Percentiles rank a stretch among this genome's conserved stretches.
Evolutionary conservation across 2,329 filamentous ascomycete species (phyloP).

Genomic region (Neoascochyta sp.): DNA sequence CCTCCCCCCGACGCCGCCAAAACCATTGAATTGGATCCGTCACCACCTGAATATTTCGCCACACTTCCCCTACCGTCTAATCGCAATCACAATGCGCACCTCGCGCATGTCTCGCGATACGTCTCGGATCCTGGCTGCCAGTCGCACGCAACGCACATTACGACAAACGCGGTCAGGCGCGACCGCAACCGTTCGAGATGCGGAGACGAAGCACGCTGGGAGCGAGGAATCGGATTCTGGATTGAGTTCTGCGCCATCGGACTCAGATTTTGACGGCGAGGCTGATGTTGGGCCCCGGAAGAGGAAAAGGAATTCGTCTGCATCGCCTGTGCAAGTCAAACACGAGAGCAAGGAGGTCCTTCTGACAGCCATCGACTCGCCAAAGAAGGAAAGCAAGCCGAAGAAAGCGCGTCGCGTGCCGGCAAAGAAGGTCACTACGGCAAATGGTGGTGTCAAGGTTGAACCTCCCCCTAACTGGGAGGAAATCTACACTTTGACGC

Average conservation of each 20-base stretch:
- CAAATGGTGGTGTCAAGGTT: conserved; percentile 40
- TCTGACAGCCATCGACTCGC: conserved; percentile 19
- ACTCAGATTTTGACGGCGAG: conserved; percentile 22
- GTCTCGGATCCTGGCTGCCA: conserved; percentile 29
- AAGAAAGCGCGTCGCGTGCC: conserved; percentile 38
- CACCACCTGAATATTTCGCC: neutral
- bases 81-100: conserved; percentile 27
- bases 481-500: conserved; percentile 71
- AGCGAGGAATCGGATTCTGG: conserved; percentile 26
- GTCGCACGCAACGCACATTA: conserved; percentile 23
- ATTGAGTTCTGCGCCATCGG: conserved; percentile 29
- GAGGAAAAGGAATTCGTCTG: conserved; percentile 45
- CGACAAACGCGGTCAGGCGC: conserved; percentile 31
- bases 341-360: conserved; percentile 13
- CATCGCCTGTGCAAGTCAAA: conserved; percentile 34
- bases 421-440: conserved; percentile 32
- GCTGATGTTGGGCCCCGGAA: conserved; percentile 35
- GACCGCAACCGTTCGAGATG: conserved; percentile 19
- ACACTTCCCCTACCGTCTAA: conserved; percentile 1
- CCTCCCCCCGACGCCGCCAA: neutral
- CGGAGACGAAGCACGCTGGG: conserved; percentile 7
- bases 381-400: conserved; percentile 20
- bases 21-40: neutral
- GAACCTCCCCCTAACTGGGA: conserved; percentile 78
- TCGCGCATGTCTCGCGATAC: conserved; percentile 40